phyloP scores from a whole-genome alignment of 768 basidiomycete genomes.

The Amylocystis lapponica region DNA sequence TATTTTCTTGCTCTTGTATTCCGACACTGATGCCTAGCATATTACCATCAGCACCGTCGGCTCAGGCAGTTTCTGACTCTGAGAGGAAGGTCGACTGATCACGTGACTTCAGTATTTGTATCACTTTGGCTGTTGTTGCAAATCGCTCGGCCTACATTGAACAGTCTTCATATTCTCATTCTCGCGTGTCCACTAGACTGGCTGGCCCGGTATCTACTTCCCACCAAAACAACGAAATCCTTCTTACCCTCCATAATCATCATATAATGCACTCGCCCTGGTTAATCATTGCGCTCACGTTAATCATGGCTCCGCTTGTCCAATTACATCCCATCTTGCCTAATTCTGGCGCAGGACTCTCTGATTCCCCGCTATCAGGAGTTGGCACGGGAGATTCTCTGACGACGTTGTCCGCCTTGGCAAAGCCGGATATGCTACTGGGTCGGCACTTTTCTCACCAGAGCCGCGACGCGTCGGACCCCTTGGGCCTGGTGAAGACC shows the following conservation, averaged over 20 bases:
- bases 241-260: no score
- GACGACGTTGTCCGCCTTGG: no score
- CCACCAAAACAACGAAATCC: no score
- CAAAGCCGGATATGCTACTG: slow-evolving; percentile 17
- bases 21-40: no score
- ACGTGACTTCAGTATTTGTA: neutral
- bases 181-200: neutral
- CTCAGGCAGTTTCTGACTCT: no score
- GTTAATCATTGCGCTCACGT: neutral
- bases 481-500: neutral
- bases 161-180: neutral
- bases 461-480: slow-evolving; percentile 3
- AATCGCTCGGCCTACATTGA: neutral
- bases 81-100: no score
- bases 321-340: neutral
- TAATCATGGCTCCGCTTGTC: neutral
- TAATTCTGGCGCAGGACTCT: no score
- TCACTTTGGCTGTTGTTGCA: neutral
- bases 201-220: slow-evolving; percentile 2
- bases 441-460: slow-evolving; percentile 18
- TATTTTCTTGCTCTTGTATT: no score
- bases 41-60: no score
- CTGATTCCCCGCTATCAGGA: no score
- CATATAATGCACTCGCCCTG: neutral
- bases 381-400: no score